Evolutionary conservation across 2,329 filamentous ascomycete species (phyloP), one percentile per base, ranked within the genome.

Genomic region (Scytalidium sp.): DNA sequence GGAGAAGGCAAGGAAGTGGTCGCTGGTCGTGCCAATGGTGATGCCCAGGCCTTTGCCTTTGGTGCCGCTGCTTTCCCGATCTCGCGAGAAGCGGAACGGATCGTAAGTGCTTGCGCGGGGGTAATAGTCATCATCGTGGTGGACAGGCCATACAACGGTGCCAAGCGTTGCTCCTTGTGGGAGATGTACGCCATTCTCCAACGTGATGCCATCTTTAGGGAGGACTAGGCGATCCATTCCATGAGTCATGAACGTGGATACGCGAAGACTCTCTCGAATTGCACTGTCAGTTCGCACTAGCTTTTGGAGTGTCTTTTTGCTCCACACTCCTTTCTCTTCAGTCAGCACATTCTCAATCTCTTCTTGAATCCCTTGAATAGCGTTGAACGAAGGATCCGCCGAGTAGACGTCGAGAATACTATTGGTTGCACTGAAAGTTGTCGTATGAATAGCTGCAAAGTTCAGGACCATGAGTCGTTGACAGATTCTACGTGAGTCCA

Each of bases 371-470:
- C 46, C 50, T 11, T 50, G 3, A 7, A 58, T 36, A 23, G 49
- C 29, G 40, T 45, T 40, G n/a, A 56, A 58, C 25, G 49, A 49
- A 20, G 49, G 27, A 3, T 56, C 56, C 5, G 61, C 60, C 9
- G 57, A 56, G 27, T 60, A 47, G 1, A 68, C 43, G 45, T 68
- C 65, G 44, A 67, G 58, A 3, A 68, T 41, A 3, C 51, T 50
- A 20, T 64, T 60, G 6, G 63, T 64, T 15, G 58, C 58, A 22
- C 56, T 63, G 39, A 67, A 58, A 3, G 59, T 59, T 3, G 62
- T 57, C 1, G 65, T 67, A 47, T 67, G 64, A 39, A 65, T 66
- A 1, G 63, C 59, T 3, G 61, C 65, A 46, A 67, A 66, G 39
- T 65, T 66, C 17, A 67, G 36, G 5, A 56, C 58, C 42, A 69